A percentile compares a stretch with the other conserved stretches of the same genome.
These are phyloP conservation scores for Nematodospora anomalae DNA, from an alignment of 1,139 yeast species.

Conservation along the genomic window DNA sequence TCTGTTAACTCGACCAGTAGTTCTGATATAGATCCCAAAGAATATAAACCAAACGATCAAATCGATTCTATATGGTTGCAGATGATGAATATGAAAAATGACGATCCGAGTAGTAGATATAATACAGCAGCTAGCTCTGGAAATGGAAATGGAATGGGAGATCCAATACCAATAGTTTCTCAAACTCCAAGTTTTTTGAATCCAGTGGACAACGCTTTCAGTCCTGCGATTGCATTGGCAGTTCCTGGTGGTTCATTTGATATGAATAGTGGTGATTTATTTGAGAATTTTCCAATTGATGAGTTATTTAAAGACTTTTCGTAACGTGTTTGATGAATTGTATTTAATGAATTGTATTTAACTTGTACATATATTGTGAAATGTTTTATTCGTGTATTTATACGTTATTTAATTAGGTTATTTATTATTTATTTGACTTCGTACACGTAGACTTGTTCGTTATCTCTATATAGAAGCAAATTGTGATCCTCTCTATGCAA, in stretches of 20 bases:
- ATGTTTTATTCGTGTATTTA: no score
- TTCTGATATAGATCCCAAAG: constrained; percentile 13
- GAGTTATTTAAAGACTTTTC: constrained; percentile 17
- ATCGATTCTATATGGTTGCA: constrained; percentile 32
- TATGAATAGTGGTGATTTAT: constrained; percentile 11
- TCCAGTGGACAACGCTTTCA: constrained; percentile 4
- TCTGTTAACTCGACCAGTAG: constrained; percentile 10
- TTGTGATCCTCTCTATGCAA: constrained; percentile 8
- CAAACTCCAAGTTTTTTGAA: constrained; percentile 2
- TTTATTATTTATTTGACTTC: constrained; percentile 8
- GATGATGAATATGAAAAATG: constrained; percentile 27
- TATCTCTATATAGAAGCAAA: constrained; percentile 4
- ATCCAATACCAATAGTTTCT: neutral
- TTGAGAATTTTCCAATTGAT: constrained; percentile 18
- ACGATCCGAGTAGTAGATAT: constrained; percentile 9
- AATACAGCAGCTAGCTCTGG: neutral
- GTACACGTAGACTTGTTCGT: constrained; percentile 1
- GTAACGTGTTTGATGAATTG: constrained; percentile 4
- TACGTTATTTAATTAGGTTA: constrained; percentile 3
- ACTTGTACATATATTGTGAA: constrained; percentile 5
- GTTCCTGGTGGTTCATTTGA: constrained; percentile 8
- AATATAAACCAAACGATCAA: constrained; percentile 21
- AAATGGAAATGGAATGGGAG: neutral
- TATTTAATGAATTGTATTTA: neutral
- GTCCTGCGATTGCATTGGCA: constrained; percentile 3